These are phyloP conservation scores for Pseudocohnilembus persalinus DNA, from an alignment of 169 alveolate genomes.

Conservation along the genomic window DNA sequence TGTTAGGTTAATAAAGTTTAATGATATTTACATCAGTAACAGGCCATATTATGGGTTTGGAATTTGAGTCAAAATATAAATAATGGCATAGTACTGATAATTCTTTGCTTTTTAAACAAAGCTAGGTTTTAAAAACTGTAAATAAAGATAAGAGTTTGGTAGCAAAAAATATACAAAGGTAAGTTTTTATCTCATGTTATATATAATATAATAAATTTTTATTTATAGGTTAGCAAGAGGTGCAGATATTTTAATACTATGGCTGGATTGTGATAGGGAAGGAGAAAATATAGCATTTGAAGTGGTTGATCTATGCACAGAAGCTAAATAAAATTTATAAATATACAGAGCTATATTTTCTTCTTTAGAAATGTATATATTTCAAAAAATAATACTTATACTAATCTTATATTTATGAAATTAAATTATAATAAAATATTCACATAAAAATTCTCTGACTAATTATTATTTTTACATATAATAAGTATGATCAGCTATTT, in stretches of 20 bases:
- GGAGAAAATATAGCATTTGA: conserved; percentile 97
- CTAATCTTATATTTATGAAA: conserved; percentile 20
- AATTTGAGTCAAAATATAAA: conserved; percentile 69
- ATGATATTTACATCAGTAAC: conserved; percentile 91
- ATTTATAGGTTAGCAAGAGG: conserved; percentile 47
- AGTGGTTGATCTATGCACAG: conserved; percentile 79
- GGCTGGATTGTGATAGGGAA: conserved; percentile 98
- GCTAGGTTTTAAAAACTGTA: conserved; percentile 66
- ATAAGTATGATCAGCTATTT: no score
- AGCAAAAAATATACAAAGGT: conserved; percentile 61
- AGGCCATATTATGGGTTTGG: conserved; percentile 75
- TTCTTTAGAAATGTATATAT: conserved; percentile 91
- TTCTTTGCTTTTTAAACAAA: conserved; percentile 56
- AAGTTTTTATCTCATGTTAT: conserved; percentile 35
- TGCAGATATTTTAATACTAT: conserved; percentile 75
- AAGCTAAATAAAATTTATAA: conserved; percentile 60
- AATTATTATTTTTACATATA: no score
- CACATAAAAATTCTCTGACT: no score
- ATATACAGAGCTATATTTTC: conserved; percentile 92
- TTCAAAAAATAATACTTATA: conserved; percentile 27
- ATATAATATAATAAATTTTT: background rate
- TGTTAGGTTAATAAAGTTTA: conserved; percentile 66
- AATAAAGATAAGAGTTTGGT: conserved; percentile 76
- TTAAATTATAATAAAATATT: no score
- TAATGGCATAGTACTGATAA: conserved; percentile 66